Conservation (phyloP, 1,139 yeast species). For the Cylindricascospora bacillispora region DNA sequence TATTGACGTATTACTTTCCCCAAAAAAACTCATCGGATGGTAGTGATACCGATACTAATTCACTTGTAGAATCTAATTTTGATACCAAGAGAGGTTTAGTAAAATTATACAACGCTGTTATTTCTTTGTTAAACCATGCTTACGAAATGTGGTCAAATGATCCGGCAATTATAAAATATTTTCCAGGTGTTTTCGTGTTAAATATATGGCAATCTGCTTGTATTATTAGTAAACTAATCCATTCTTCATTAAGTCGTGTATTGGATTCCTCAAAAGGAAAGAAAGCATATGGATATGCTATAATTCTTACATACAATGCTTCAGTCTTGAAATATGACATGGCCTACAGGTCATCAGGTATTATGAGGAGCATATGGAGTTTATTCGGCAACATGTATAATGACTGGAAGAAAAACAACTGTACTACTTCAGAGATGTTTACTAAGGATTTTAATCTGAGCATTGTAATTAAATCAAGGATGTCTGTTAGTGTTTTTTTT, state of each 20-base stretch:
- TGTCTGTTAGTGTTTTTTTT: constrained; percentile 71
- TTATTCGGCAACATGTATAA: constrained; percentile 40
- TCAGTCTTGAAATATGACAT: constrained; percentile 84
- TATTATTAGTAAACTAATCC: constrained; percentile 63
- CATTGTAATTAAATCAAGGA: constrained; percentile 60
- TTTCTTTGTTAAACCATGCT: constrained; percentile 57
- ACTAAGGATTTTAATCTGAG: constrained; percentile 24
- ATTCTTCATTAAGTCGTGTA: constrained; percentile 54
- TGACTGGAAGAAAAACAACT: constrained; percentile 20
- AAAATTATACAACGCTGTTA: constrained; percentile 66
- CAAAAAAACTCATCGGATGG: constrained; percentile 32
- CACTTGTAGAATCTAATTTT: constrained; percentile 13
- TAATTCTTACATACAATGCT: constrained; percentile 59
- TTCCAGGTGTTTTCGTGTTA: constrained; percentile 73
- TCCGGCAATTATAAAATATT: constrained; percentile 52
- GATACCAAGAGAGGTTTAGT: constrained; percentile 68
- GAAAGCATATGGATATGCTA: constrained; percentile 56
- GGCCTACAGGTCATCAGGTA: constrained; percentile 85
- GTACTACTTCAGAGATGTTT: constrained; percentile 6
- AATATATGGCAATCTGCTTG: constrained; percentile 89
- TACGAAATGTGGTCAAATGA: constrained; percentile 47
- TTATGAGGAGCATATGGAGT: constrained; percentile 91
- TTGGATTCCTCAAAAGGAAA: constrained; percentile 66
- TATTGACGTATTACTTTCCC: constrained; percentile 68
- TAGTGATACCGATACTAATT: constrained; percentile 7